These are phyloP conservation scores for Borovskyia barvae DNA, from an alignment of 208 protist genomes.

Conservation along the genomic window DNA sequence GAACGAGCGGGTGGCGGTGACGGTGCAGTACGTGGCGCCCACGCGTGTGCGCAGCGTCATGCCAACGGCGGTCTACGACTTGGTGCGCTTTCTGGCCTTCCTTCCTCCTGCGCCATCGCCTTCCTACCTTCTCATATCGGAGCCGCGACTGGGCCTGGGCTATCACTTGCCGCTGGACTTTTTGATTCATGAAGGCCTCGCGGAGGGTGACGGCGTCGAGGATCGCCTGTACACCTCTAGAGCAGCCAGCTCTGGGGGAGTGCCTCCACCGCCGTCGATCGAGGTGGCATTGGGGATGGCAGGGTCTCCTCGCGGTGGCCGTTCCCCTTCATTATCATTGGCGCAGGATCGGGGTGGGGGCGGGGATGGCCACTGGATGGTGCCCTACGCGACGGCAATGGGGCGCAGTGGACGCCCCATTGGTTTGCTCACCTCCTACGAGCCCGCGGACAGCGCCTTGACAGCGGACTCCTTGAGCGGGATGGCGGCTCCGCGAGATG, in stretches of 20 bases:
- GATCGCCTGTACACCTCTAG: slow-evolving; percentile 16
- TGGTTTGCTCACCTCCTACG: slow-evolving; percentile 61
- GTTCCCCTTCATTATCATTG: too few species aligned
- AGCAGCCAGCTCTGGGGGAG: slow-evolving; percentile 1
- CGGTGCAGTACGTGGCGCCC: slow-evolving; percentile 73
- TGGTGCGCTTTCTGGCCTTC: slow-evolving; percentile 67
- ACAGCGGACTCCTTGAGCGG: neutral
- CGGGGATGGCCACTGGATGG: slow-evolving; percentile 5
- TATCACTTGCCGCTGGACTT: slow-evolving; percentile 81
- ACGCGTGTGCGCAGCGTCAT: slow-evolving; percentile 61
- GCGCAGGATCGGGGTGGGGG: neutral
- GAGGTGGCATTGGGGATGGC: too few species aligned
- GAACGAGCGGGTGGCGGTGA: slow-evolving; percentile 60
- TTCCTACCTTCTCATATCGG: slow-evolving; percentile 80
- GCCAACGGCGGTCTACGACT: slow-evolving; percentile 72
- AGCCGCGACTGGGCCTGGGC: slow-evolving; percentile 80
- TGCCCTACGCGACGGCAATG: slow-evolving; percentile 41
- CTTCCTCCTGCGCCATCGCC: slow-evolving; percentile 46
- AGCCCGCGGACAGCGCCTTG: slow-evolving; percentile 14
- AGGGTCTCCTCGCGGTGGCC: too few species aligned
- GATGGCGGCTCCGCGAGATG: neutral
- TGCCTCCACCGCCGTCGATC: too few species aligned
- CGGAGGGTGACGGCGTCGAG: slow-evolving; percentile 27
- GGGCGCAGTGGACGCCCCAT: slow-evolving; percentile 47
- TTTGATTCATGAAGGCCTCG: slow-evolving; percentile 43